Conservation (phyloP, 1,139 yeast genomes). For the Scheffersomyces insectosa region DNA sequence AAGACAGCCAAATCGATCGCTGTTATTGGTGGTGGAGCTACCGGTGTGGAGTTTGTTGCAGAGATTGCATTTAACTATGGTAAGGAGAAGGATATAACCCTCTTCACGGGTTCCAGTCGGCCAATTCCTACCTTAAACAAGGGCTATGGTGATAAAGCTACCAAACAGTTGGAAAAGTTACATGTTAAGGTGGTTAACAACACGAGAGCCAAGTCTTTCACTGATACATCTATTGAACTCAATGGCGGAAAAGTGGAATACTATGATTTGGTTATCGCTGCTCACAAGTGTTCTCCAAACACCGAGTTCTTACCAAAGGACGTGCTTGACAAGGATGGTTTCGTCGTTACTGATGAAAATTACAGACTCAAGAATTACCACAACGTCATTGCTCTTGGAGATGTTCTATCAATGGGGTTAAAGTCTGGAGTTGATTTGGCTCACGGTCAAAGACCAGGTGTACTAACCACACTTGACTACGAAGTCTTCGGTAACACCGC, state of each 20-base stretch:
- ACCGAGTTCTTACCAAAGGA: constrained; percentile 17
- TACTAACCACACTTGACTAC: constrained; percentile 16
- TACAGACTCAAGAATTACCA: constrained; percentile 22
- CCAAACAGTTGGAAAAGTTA: constrained; percentile 19
- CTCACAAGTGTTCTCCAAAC: constrained; percentile 23
- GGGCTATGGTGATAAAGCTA: constrained; percentile 14
- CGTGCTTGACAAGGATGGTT: constrained; percentile 11
- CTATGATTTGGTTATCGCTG: constrained; percentile 31
- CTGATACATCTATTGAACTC: constrained; percentile 6
- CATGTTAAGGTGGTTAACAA: constrained; percentile 30
- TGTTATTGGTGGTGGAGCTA: constrained; percentile 41
- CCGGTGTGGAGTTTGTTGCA: constrained; percentile 42
- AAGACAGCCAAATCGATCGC: constrained; percentile 27
- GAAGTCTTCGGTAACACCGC: constrained; percentile 15
- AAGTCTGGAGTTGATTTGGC: constrained; percentile 26
- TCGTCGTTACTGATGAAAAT: constrained; percentile 25
- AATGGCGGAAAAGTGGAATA: constrained; percentile 16
- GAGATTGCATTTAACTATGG: constrained; percentile 28
- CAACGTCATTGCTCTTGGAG: constrained; percentile 36
- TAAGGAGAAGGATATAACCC: constrained; percentile 21
- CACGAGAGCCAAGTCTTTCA: constrained; percentile 8
- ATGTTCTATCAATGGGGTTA: constrained; percentile 24
- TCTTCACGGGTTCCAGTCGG: constrained; percentile 27
- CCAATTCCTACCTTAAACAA: constrained; percentile 22
- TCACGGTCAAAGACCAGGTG: constrained; percentile 21